Percentiles rank a stretch among this genome's conserved stretches.
These are phyloP conservation scores for Venturia oleaginea DNA, from an alignment of 2,329 filamentous ascomycete species.

Conservation along the genomic window DNA sequence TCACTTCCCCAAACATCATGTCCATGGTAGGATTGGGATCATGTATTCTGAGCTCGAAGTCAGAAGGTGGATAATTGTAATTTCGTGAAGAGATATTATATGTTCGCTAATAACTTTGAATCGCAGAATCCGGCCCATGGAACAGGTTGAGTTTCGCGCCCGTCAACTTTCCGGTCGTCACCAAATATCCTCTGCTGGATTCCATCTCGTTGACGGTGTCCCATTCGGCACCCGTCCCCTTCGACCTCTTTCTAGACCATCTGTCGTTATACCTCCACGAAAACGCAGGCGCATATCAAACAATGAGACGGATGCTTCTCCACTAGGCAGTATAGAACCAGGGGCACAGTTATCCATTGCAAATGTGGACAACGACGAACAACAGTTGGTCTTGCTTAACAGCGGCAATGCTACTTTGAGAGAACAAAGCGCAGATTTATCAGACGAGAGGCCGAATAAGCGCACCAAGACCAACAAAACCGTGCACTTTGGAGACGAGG, in stretches of 20 bases:
- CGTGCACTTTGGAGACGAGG: background rate
- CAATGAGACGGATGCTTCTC: slow-evolving; percentile 10
- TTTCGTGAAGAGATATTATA: background rate
- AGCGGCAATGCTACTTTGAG: slow-evolving; percentile 8
- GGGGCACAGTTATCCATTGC: background rate
- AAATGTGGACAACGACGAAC: slow-evolving; percentile 11
- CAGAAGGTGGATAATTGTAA: background rate
- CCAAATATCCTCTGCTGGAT: slow-evolving; percentile 72
- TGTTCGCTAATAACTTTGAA: background rate
- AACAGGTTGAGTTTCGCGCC: slow-evolving; percentile 63
- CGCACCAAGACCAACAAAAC: background rate
- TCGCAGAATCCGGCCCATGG: slow-evolving; percentile 65
- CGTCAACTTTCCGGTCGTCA: slow-evolving; percentile 66
- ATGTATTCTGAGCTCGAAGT: background rate
- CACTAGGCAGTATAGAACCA: background rate
- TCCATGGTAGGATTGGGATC: background rate
- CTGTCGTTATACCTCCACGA: slow-evolving; percentile 61
- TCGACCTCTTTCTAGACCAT: slow-evolving; percentile 51
- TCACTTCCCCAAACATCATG: background rate
- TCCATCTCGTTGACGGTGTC: slow-evolving; percentile 75
- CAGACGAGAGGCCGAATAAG: background rate
- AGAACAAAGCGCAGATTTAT: background rate
- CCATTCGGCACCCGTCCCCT: slow-evolving; percentile 70
- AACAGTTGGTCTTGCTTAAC: slow-evolving; percentile 5
- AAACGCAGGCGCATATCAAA: slow-evolving; percentile 45